Conservation (phyloP, 139 green algal species). For the Tetratostichococcus sp. region DNA sequence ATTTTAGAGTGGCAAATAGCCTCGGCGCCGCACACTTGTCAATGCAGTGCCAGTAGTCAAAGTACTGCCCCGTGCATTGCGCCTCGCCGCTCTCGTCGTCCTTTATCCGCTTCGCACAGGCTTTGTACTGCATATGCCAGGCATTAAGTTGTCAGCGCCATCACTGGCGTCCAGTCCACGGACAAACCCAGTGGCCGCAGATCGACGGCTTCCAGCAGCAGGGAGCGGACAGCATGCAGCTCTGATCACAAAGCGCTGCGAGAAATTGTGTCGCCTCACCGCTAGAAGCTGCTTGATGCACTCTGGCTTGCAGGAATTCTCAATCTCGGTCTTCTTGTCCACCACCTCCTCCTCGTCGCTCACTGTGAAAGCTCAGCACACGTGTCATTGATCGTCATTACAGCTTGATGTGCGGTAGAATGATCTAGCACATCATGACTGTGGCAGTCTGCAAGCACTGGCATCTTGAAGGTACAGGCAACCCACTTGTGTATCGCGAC, state of each 20-base stretch:
- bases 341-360: conserved; percentile 10
- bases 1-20: conserved; percentile 24
- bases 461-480: too few species aligned
- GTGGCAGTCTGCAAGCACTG: too few species aligned
- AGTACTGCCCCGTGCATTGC: conserved; percentile 76
- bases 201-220: too few species aligned
- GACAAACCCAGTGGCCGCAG: background rate
- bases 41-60: conserved; percentile 74
- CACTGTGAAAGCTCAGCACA: background rate
- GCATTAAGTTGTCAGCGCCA: too few species aligned
- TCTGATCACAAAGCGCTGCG: background rate
- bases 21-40: conserved; percentile 23
- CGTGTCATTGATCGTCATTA: background rate
- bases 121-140: conserved; percentile 20
- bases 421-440: too few species aligned
- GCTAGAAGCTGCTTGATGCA: conserved; percentile 29
- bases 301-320: conserved; percentile 30
- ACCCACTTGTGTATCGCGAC: too few species aligned
- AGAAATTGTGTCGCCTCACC: background rate
- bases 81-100: conserved; percentile 51
- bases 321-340: conserved; percentile 13
- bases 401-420: too few species aligned
- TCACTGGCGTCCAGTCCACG: too few species aligned
- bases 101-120: conserved; percentile 66
- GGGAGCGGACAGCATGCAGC: background rate